phyloP scores from a whole-genome alignment of 2,329 filamentous ascomycete species.

The Zasmidium angulare region DNA sequence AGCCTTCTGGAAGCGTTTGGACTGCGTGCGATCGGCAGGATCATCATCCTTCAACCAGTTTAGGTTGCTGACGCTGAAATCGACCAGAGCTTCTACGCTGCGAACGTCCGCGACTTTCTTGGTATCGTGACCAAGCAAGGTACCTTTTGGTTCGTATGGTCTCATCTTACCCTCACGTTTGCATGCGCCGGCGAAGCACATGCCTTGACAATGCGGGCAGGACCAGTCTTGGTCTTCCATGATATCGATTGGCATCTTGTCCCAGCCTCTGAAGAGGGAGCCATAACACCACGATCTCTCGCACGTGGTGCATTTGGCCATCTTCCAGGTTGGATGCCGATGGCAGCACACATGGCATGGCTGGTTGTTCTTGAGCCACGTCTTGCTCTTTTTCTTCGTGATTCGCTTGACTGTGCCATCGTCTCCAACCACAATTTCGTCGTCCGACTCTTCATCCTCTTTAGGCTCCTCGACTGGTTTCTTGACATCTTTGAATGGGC shows the following conservation, averaged over 20 bases:
- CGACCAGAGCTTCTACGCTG: slow-evolving; percentile 85
- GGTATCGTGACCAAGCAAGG: slow-evolving; percentile 86
- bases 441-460: slow-evolving; percentile 48
- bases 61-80: slow-evolving; percentile 86
- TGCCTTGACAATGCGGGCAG: slow-evolving; percentile 80
- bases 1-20: slow-evolving; percentile 41
- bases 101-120: slow-evolving; percentile 85
- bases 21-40: slow-evolving; percentile 34
- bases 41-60: slow-evolving; percentile 69
- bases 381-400: slow-evolving; percentile 57
- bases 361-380: slow-evolving; percentile 51
- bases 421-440: slow-evolving; percentile 62
- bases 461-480: slow-evolving; percentile 52
- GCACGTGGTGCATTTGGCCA: slow-evolving; percentile 78
- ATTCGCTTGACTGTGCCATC: slow-evolving; percentile 64
- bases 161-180: slow-evolving; percentile 66
- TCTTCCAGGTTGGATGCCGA: slow-evolving; percentile 78
- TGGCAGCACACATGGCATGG: slow-evolving; percentile 82
- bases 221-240: slow-evolving; percentile 82
- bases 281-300: slow-evolving; percentile 84
- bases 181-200: slow-evolving; percentile 85
- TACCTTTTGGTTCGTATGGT: slow-evolving; percentile 84
- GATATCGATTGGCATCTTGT: slow-evolving; percentile 78
- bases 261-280: slow-evolving; percentile 86
- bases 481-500: slow-evolving; percentile 81